phyloP scores from a whole-genome alignment of 257 asterid genomes.

The Solanum lignicaule region DNA sequence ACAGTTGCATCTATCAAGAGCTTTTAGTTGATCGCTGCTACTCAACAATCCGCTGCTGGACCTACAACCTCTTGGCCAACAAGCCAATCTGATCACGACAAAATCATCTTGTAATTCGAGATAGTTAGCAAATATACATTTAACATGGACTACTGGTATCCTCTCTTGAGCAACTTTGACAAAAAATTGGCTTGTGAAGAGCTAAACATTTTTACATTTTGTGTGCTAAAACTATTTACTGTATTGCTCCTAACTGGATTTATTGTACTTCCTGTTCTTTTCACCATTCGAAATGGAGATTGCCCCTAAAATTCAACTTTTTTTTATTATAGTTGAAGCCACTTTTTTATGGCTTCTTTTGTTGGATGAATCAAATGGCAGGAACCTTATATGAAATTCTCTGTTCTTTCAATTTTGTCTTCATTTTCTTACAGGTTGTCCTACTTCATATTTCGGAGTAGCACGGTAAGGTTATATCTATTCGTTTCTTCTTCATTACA shows the following conservation, averaged over 20 bases:
- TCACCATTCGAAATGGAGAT: conserved; percentile 1
- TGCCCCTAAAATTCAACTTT: background rate
- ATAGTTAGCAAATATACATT: conserved; percentile 81
- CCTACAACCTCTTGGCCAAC: conserved; percentile 33
- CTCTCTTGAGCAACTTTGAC: conserved; percentile 83
- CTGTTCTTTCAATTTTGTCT: background rate
- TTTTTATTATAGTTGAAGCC: no score
- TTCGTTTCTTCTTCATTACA: background rate
- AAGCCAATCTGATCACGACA: conserved; percentile 58
- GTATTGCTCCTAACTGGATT: background rate
- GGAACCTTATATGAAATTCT: background rate
- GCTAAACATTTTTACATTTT: background rate
- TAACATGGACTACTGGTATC: conserved; percentile 84
- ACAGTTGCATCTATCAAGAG: conserved; percentile 89
- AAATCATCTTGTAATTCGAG: conserved; percentile 67
- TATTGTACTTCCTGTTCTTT: background rate
- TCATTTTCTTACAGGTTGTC: background rate
- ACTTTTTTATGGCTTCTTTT: no score
- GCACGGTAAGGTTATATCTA: background rate
- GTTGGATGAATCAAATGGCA: no score
- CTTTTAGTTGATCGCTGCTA: conserved; percentile 65
- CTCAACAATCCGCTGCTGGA: conserved; percentile 17
- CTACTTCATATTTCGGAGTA: background rate
- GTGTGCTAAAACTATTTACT: background rate
- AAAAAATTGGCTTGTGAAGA: conserved; percentile 86